These are phyloP conservation scores for Alternaria consortialis DNA, from an alignment of 2,329 filamentous ascomycete species.

Conservation along the genomic window DNA sequence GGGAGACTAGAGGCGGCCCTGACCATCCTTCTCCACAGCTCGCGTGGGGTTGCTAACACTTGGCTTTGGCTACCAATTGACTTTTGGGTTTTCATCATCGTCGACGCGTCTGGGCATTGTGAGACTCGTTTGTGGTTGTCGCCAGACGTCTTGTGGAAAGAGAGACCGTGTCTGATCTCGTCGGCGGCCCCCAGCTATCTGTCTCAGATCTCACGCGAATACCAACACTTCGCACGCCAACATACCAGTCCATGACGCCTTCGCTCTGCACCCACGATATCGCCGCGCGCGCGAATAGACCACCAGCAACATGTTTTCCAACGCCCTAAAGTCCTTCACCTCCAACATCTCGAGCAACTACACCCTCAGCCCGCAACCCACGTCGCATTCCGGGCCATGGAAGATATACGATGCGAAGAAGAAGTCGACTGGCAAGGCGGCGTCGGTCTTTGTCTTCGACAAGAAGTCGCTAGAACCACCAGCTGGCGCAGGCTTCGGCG, in stretches of 20 bases:
- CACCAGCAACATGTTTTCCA: constrained; percentile 82
- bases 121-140: not conserved
- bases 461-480: constrained; percentile 81
- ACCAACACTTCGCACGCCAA: constrained; percentile 22
- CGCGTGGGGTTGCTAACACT: constrained; percentile 27
- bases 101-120: constrained; percentile 3
- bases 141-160: constrained; percentile 1
- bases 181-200: constrained; percentile 31
- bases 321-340: constrained; percentile 85
- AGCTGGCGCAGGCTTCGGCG: constrained; percentile 65
- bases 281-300: constrained; percentile 37
- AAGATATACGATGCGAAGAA: constrained; percentile 98
- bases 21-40: constrained; percentile 24
- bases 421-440: constrained; percentile 88
- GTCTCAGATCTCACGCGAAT: constrained; percentile 29
- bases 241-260: constrained; percentile 43
- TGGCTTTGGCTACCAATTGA: constrained; percentile 15
- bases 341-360: constrained; percentile 96
- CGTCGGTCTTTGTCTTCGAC: constrained; percentile 95
- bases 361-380: constrained; percentile 76
- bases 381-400: constrained; percentile 90
- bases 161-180: constrained; percentile 13
- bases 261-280: constrained; percentile 24
- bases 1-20: constrained; percentile 16
- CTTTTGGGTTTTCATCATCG: not conserved